Evolutionary conservation across 1,284 basidiomycete species (phyloP), one percentile per base, ranked within the genome.

Genomic region (Apiotrichum gracile): DNA sequence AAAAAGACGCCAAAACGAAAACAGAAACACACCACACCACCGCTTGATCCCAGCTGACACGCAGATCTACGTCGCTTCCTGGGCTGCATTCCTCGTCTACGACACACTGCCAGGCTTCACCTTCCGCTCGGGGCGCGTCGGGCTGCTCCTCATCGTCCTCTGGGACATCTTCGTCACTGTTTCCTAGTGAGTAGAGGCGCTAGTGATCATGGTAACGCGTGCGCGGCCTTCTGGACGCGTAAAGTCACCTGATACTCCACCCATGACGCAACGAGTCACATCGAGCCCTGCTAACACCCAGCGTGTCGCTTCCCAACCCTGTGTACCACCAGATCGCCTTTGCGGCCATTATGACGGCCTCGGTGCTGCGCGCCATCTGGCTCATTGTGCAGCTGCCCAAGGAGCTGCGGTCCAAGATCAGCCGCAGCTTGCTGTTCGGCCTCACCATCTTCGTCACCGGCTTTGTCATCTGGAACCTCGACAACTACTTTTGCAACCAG

Each of bases 291-390:
- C 41, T 24, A 37, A 26, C 33, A 35, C 2, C 4, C 48, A 79
- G 79, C 59, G 56, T 78, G 21, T 59, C 57, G 50, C 73, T 78
- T 40, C 76, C 76, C 3, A 79, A 81, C 64, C 79, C 80, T 0
- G 72, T 80, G 9, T 78, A 80, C 48, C 80, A 81, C 63, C 78
- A 81, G 68, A 61, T 78, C 27, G 74, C 77, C 1, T 81, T 79
- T 54, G 79, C 71, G 0, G 21, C 53, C 21, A 76, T 81, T 44
- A 74, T 79, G 55, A 34, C 75, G 33, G 49, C 52, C 1, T 54
- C 67, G 4, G 57, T 66, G 7, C 40, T 60, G 8, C 70, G 75
- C 19, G 67, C 70, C 14, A 33, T 69, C 45, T 61, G 62, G 34
- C 66, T 78, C 6, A 61, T 70, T 31, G 56, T 49, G 17, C 55